Conservation (phyloP, 371 early-diverging fungal genomes). For the Actinomortierella ambigua region DNA sequence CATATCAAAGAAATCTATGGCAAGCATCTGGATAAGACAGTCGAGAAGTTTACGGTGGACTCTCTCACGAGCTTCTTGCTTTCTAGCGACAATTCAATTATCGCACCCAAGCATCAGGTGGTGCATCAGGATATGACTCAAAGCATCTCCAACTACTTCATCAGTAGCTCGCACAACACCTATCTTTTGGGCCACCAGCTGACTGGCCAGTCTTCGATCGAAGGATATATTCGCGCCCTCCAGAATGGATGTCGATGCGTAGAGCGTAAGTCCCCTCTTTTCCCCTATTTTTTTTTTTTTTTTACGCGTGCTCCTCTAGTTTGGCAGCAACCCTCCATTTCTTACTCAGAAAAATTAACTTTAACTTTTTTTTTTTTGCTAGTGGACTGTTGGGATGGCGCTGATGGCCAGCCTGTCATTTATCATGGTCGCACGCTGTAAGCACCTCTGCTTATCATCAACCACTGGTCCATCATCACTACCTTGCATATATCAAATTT, state of each 20-base stretch:
- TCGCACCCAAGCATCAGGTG: slow-evolving; percentile 27
- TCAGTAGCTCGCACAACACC: slow-evolving; percentile 86
- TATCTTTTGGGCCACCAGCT: slow-evolving; percentile 80
- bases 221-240: slow-evolving; percentile 81
- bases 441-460: slow-evolving; percentile 20
- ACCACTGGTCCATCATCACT: neutral
- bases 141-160: slow-evolving; percentile 76
- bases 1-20: slow-evolving; percentile 35
- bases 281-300: slow-evolving; percentile 7
- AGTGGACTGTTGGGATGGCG: slow-evolving; percentile 92
- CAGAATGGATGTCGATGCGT: slow-evolving; percentile 85
- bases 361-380: slow-evolving; percentile 4
- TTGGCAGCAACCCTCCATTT: too few species aligned
- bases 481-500: neutral
- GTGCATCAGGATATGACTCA: slow-evolving; percentile 51
- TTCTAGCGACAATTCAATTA: slow-evolving; percentile 45
- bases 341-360: neutral
- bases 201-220: slow-evolving; percentile 71
- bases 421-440: slow-evolving; percentile 83
- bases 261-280: slow-evolving; percentile 52
- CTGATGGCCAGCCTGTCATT: slow-evolving; percentile 73
- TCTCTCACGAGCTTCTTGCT: slow-evolving; percentile 48
- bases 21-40: slow-evolving; percentile 35
- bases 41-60: slow-evolving; percentile 35
- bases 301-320: too few species aligned